Evolutionary conservation across 2,329 filamentous ascomycete genomes (phyloP), one percentile per base, ranked within the genome.

Genomic region (Coniochaeta sp.): DNA sequence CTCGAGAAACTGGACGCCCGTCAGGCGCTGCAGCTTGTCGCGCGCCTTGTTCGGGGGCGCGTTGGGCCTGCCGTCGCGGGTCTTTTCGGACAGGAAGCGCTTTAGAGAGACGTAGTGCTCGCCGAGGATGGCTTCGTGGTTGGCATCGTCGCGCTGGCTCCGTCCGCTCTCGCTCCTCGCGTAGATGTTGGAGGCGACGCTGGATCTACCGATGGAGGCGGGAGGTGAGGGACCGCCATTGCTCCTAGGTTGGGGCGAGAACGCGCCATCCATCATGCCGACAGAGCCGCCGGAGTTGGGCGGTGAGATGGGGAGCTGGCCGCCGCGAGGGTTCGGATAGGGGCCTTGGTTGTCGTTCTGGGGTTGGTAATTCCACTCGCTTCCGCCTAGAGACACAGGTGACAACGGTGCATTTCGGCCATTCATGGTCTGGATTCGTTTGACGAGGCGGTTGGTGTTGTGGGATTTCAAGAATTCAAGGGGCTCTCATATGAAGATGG

Each of bases 1-100:
- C 77, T 99, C 95, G 74, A 96, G 91, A 74, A 99, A 98, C 74
- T 99, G 95, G 30, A 96, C 91, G 1, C 89, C 81, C 0, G 93
- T 96, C 58, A 99, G 82, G 61, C 93, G 87, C 62, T 97, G 81
- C 60, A 98, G 82, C 80, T 99, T 99, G 75, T 98, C 95, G 69
- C 93, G 88, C 60, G 95, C 95, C 75, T 93, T 89, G 75, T 96
- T 96, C 30, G 91, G 88, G 58, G 88, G 88, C 57, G 86, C 83
- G 63, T 88, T 88, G 55, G 84, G 82, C 70, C 88, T 86, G 66
- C 92, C 90, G 72, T 96, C 89, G 69, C 87, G 87, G 60, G 86
- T 82, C 47, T 84, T 87, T 64, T 82, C 80, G 10, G 84, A 84
- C 42, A 97, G 81, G 70, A 90, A 96, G 67, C 82, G 81, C 74